phyloP scores from a whole-genome alignment of 257 asterid species.

The Jaltomata sinuosa region DNA sequence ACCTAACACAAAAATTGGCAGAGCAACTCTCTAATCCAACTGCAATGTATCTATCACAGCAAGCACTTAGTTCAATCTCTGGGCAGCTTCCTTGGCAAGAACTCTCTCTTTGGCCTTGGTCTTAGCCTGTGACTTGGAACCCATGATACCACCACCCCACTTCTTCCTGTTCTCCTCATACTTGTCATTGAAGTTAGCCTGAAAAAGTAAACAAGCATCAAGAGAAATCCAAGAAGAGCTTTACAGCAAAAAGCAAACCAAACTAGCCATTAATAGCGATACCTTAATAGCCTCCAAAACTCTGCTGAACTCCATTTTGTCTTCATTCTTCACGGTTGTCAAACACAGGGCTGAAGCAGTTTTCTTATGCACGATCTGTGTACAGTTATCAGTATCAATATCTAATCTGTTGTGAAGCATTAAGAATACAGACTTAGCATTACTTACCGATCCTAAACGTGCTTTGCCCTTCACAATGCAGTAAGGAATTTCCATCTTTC shows the following conservation, averaged over 20 bases:
- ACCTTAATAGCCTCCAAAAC: constrained; percentile 40
- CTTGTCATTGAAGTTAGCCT: constrained; percentile 46
- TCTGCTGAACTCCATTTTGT: constrained; percentile 32
- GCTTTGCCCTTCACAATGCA: constrained; percentile 42
- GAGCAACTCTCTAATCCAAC: background rate
- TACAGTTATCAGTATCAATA: background rate
- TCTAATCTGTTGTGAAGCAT: background rate
- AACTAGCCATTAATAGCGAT: background rate
- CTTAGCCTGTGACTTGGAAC: constrained; percentile 38
- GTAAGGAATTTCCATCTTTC: constrained; percentile 41
- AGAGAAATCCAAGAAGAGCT: background rate
- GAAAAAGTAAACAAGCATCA: background rate
- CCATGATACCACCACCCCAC: constrained; percentile 48
- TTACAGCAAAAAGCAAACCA: background rate
- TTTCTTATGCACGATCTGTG: constrained; percentile 31
- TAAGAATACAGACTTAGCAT: background rate
- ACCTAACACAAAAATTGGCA: background rate
- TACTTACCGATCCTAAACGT: constrained; percentile 23
- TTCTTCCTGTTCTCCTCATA: constrained; percentile 32
- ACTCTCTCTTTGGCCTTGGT: constrained; percentile 38
- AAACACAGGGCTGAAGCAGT: constrained; percentile 34
- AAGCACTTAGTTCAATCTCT: constrained; percentile 16
- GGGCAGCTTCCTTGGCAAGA: constrained; percentile 37
- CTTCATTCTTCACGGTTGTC: constrained; percentile 42
- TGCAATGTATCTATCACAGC: background rate